Conservation (phyloP, 1,284 basidiomycete genomes). For the Irpex rosettiformis region DNA sequence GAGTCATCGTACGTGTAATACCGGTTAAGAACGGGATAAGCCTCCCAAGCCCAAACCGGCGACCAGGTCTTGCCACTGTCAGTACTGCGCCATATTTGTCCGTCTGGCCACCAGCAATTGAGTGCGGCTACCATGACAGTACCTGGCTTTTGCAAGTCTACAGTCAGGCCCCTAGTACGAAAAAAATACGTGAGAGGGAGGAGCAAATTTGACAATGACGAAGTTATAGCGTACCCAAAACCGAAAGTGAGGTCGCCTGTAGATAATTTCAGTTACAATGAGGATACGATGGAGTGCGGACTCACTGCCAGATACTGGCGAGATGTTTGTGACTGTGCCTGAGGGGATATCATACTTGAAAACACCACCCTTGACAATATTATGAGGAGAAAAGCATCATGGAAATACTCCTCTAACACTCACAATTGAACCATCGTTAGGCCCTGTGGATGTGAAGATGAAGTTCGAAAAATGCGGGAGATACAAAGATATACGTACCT, state of each 20-base stretch:
- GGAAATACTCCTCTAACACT: background rate
- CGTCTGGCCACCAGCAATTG: constrained; percentile 57
- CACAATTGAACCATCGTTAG: constrained; percentile 50
- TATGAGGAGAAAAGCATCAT: background rate
- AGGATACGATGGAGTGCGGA: background rate
- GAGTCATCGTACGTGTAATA: constrained; percentile 52
- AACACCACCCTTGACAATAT: constrained; percentile 19
- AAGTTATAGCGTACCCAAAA: constrained; percentile 19
- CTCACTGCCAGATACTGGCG: constrained; percentile 29
- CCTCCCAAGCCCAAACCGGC: constrained; percentile 51
- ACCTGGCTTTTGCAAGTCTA: constrained; percentile 57
- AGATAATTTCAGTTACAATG: background rate
- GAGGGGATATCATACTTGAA: constrained; percentile 46
- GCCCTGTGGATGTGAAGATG: constrained; percentile 19
- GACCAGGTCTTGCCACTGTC: constrained; percentile 54
- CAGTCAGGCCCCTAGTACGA: constrained; percentile 52
- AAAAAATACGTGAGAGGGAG: constrained; percentile 32
- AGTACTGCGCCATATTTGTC: constrained; percentile 61
- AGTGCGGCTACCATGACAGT: constrained; percentile 66
- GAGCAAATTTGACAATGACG: constrained; percentile 29
- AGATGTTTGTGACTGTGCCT: constrained; percentile 43
- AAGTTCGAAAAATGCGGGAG: background rate
- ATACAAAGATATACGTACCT: constrained; percentile 15
- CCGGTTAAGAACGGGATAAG: constrained; percentile 47
- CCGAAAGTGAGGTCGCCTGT: constrained; percentile 28